Conservation (phyloP, 768 basidiomycete species). For the Glaciozyma antarctica region DNA sequence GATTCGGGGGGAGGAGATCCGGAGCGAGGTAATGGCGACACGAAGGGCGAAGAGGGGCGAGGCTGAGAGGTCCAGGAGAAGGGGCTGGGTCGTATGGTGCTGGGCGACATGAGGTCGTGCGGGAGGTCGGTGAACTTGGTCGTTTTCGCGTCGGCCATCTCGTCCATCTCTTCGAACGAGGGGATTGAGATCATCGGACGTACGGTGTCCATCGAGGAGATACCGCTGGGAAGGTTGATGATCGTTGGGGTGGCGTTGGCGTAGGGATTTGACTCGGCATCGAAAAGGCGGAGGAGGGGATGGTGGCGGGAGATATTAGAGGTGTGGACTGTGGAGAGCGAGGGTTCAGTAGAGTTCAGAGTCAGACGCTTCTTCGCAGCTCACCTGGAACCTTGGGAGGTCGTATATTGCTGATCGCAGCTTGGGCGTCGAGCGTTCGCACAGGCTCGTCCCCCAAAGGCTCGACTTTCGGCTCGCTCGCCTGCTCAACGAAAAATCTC, state of each 20-base stretch:
- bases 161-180: constrained; percentile 24
- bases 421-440: constrained; percentile 19
- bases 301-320: constrained; percentile 5
- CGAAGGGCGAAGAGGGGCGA: not conserved
- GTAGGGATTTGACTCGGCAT: constrained; percentile 29
- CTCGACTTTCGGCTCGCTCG: constrained; percentile 30
- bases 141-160: constrained; percentile 1
- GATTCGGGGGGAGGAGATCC: constrained; percentile 3
- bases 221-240: constrained; percentile 8
- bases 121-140: not conserved
- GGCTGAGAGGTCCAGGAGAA: constrained; percentile 4
- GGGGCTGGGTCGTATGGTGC: constrained; percentile 7
- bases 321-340: not conserved
- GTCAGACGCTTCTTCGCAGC: constrained; percentile 50
- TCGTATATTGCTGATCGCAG: constrained; percentile 14
- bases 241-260: constrained; percentile 51
- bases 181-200: constrained; percentile 26
- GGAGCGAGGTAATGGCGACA: not conserved
- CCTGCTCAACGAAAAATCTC: not conserved
- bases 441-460: constrained; percentile 35
- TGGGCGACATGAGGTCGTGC: constrained; percentile 18
- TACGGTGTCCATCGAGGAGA: constrained; percentile 18
- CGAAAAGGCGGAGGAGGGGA: constrained; percentile 33
- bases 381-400: constrained; percentile 6
- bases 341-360: constrained; percentile 28